These are phyloP conservation scores for Suillus hirtellus DNA, from an alignment of 768 basidiomycete genomes.

Conservation along the genomic window DNA sequence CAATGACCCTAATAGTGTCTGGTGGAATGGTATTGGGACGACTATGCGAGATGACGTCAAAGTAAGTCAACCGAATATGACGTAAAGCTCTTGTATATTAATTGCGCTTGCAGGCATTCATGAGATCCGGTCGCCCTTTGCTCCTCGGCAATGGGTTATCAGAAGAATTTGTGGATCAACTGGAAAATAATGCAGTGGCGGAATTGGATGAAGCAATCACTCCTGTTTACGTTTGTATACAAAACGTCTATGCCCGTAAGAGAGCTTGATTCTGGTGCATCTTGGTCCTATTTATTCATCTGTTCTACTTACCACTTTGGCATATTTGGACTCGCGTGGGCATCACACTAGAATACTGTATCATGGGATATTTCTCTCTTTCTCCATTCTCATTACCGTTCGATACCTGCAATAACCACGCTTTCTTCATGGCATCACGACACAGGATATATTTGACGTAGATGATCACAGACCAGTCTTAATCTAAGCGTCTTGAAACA, in stretches of 20 bases:
- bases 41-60: conserved; percentile 59
- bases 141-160: conserved; percentile 64
- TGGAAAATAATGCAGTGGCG: conserved; percentile 50
- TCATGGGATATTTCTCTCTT: conserved; percentile 17
- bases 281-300: conserved; percentile 8
- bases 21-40: conserved; percentile 43
- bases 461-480: not conserved
- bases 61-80: conserved; percentile 34
- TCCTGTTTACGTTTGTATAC: conserved; percentile 54
- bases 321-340: conserved; percentile 14
- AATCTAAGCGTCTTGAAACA: not conserved
- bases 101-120: conserved; percentile 49
- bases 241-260: conserved; percentile 57
- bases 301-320: conserved; percentile 5
- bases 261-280: conserved; percentile 21
- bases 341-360: conserved; percentile 26
- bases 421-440: conserved; percentile 2
- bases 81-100: not conserved
- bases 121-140: conserved; percentile 66
- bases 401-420: conserved; percentile 9
- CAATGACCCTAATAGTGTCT: conserved; percentile 23
- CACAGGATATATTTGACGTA: conserved; percentile 5
- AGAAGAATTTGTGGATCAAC: conserved; percentile 49
- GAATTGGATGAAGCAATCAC: conserved; percentile 52
- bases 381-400: conserved; percentile 11